Base-by-base conservation (phyloP, 768 basidiomycete genomes). In the Termitomyces sp. region DNA sequence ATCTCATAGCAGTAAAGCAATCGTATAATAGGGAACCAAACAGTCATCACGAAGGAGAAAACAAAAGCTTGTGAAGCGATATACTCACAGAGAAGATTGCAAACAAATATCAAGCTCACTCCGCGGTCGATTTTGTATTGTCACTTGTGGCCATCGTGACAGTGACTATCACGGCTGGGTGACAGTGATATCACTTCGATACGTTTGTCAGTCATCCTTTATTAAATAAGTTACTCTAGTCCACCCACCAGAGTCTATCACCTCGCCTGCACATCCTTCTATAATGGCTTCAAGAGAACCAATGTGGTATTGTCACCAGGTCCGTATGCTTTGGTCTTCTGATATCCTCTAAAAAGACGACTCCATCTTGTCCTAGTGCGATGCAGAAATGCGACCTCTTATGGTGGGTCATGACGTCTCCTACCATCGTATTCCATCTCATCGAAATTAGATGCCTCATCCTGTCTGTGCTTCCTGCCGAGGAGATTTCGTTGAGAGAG, bases 311-410 rank as follows among this genome's bases (percentile, higher is more conserved):
- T 92, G 91, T 65, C 89, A 92, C 69, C 78, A 90, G 76, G 90
- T 86, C 47, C 15, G 76, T 70, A n/a, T 38, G 5, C 15, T 45
- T 14, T 49, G 40, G 6, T 57, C 54, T 37, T 48, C 61, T 50
- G 36, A 25, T 38, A 9, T 40, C 20, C 46, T 40, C 9, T 57
- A 7, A 12, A 46, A 36, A 52, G 7, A 56, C 17, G 53, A 36
- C 34, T 34, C 17, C 25, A 55, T 66, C 53, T 6, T 45, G 17
- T 43, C 29, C 11, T 47, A 95, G 94, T 96, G 94, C 70, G 82
- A 87, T 71, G 86, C 90, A 57, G 92, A 96, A 75, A 95, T 92
- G 92, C 78, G 88, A 56, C 92, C 94, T 1, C 76, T 94, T 50
- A 92, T 91, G 89, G 92, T 93, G 65, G 45, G 79, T 68, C 20